phyloP scores from a whole-genome alignment of 257 asterid species.

The Capsicum chinense region DNA sequence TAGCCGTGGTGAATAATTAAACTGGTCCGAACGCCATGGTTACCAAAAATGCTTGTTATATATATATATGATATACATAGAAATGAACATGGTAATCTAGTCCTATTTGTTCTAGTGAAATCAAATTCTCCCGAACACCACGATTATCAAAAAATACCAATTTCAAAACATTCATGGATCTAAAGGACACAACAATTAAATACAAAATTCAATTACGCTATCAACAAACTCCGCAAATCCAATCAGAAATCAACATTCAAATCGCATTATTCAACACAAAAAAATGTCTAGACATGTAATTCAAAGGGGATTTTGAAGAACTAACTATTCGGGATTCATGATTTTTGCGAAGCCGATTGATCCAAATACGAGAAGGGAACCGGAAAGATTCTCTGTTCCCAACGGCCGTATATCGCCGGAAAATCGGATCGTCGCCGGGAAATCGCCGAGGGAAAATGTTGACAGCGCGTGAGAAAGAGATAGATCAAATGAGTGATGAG shows the following conservation, averaged over 20 bases:
- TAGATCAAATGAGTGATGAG: not conserved
- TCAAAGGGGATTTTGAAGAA: not conserved
- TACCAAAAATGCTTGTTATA: no score
- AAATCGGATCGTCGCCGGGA: constrained; percentile 5
- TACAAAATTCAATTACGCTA: not conserved
- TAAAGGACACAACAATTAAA: not conserved
- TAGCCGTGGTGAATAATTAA: no score
- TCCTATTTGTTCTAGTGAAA: not conserved
- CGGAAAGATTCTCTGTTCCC: not conserved
- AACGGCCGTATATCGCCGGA: not conserved
- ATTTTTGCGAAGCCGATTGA: constrained; percentile 1
- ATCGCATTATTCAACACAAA: not conserved
- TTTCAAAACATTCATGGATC: not conserved
- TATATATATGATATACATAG: no score
- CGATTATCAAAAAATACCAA: not conserved
- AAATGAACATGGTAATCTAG: not conserved
- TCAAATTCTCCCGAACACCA: not conserved
- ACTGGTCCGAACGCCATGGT: no score
- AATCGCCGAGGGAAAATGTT: constrained; percentile 4
- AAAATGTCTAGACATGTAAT: not conserved
- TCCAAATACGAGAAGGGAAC: constrained; percentile 24
- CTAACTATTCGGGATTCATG: constrained; percentile 36
- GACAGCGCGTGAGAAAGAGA: not conserved
- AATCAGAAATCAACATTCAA: not conserved
- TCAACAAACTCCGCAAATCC: not conserved